Evolutionary conservation across 805 yeast genomes (phyloP).

Genomic region (Tetrapisispora nanseiensis): DNA sequence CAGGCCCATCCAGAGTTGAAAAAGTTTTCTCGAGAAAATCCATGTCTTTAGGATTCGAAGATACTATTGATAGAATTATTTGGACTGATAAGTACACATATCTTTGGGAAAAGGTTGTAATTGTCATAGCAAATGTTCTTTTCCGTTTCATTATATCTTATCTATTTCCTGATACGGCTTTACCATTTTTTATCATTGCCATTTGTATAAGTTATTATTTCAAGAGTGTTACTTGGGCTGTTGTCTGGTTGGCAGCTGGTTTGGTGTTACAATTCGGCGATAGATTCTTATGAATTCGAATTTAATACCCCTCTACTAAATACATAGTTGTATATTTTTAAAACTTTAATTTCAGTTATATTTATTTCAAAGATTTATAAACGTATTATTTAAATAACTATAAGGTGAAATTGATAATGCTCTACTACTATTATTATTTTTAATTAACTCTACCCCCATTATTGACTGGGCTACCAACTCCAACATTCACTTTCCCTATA

Average conservation of each 20-base stretch:
- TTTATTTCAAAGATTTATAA: background rate
- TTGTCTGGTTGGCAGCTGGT: background rate
- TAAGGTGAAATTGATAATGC: no score
- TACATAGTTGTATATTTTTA: no score
- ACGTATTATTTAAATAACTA: no score
- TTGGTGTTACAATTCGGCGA: background rate
- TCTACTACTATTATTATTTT: background rate
- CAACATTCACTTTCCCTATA: conserved; percentile 19
- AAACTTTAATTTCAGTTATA: no score
- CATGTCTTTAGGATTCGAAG: conserved; percentile 33
- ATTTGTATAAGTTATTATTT: background rate
- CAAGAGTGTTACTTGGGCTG: conserved; percentile 1
- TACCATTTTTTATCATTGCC: conserved; percentile 15
- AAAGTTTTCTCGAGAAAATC: conserved; percentile 31
- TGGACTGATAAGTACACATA: conserved; percentile 17
- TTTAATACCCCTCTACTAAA: no score
- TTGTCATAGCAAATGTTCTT: conserved; percentile 7
- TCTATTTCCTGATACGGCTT: conserved; percentile 7
- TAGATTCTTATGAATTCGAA: background rate
- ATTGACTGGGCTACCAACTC: conserved; percentile 15
- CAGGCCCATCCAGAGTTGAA: conserved; percentile 27
- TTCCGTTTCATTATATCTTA: conserved; percentile 9
- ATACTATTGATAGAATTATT: conserved; percentile 25
- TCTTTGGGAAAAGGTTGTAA: conserved; percentile 24
- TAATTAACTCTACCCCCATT: conserved; percentile 2